Conservation (phyloP, 768 basidiomycete genomes). For the Pleurotus giganteus region DNA sequence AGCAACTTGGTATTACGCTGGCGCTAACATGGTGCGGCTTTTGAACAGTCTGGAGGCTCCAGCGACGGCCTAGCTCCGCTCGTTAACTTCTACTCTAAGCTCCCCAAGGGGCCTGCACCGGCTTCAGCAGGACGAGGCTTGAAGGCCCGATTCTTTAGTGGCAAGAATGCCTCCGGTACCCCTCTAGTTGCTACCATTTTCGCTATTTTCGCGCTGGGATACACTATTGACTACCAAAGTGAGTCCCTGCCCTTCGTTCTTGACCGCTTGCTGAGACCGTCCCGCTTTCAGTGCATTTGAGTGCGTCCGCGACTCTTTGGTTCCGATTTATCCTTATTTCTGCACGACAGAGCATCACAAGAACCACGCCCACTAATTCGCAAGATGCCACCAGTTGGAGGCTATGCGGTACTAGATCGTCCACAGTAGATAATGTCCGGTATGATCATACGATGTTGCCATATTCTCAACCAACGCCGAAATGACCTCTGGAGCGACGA, state of each 20-base stretch:
- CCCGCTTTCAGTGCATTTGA: constrained; percentile 68
- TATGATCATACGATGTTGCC: too few relatives aligned
- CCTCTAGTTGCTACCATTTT: constrained; percentile 62
- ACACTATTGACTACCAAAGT: constrained; percentile 91
- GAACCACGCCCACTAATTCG: constrained; percentile 75
- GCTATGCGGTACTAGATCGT: background rate
- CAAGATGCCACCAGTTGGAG: background rate
- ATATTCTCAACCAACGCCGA: too few relatives aligned
- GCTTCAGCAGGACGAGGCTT: constrained; percentile 56
- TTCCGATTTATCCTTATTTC: constrained; percentile 20
- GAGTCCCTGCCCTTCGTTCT: constrained; percentile 36
- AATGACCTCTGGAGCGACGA: too few relatives aligned
- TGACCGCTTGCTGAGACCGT: constrained; percentile 6
- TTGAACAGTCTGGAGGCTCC: constrained; percentile 68
- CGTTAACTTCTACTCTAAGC: constrained; percentile 94
- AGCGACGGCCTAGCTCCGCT: constrained; percentile 80
- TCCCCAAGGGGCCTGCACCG: constrained; percentile 85
- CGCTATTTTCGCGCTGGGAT: constrained; percentile 73
- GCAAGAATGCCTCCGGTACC: constrained; percentile 77
- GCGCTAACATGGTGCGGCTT: constrained; percentile 11
- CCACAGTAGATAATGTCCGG: background rate
- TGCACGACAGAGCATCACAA: constrained; percentile 75
- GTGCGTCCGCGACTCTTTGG: constrained; percentile 41
- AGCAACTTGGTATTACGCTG: background rate
- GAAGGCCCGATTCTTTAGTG: constrained; percentile 80